Evolutionary conservation across 2,329 filamentous ascomycete species (phyloP).

Genomic region (Fusarium burgessii): DNA sequence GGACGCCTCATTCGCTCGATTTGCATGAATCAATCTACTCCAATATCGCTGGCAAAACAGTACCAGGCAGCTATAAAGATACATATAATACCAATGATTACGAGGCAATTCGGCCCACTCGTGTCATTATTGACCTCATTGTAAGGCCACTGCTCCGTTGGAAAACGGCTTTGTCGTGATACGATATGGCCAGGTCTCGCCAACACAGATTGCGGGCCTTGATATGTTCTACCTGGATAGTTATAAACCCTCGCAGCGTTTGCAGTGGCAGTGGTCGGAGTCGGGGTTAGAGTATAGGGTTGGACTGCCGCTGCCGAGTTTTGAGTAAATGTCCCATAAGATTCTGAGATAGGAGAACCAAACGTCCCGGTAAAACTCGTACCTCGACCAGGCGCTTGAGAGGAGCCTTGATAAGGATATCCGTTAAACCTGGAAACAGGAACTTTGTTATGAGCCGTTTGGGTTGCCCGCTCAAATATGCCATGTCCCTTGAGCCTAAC

Average conservation of each 20-base stretch:
- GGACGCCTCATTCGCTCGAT: rapidly evolving
- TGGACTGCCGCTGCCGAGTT: rapidly evolving
- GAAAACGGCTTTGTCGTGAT: background rate
- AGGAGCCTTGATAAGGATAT: background rate
- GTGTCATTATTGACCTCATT: background rate
- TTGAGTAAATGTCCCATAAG: background rate
- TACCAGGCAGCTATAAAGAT: background rate
- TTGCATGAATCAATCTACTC: background rate
- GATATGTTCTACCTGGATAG: background rate
- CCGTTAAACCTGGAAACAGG: background rate
- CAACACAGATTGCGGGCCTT: background rate
- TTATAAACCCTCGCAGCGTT: too few relatives aligned
- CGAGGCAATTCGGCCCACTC: background rate
- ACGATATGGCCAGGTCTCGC: rapidly evolving
- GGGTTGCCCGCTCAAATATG: background rate
- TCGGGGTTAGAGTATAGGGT: too few relatives aligned
- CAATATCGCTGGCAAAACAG: background rate
- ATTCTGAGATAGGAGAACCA: background rate
- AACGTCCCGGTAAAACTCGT: background rate
- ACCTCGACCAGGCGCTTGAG: background rate
- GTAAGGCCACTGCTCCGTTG: background rate
- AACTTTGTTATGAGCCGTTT: background rate
- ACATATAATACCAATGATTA: rapidly evolving
- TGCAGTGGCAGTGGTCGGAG: background rate
- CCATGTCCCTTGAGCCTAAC: background rate